These are phyloP conservation scores for Aspergillus quadricinctus DNA, from an alignment of 2,329 filamentous ascomycete genomes.

Conservation along the genomic window DNA sequence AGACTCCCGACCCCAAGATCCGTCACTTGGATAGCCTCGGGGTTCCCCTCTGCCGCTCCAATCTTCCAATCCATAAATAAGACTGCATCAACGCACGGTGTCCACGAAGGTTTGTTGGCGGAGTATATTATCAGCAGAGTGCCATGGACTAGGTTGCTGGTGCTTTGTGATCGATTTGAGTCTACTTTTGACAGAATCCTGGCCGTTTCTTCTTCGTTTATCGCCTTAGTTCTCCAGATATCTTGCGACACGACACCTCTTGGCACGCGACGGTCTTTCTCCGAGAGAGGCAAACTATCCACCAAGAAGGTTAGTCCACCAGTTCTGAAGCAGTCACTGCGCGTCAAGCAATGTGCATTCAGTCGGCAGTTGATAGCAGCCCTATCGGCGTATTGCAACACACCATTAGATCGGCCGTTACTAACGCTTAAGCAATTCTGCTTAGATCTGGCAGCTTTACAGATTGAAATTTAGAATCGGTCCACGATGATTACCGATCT, in stretches of 20 bases:
- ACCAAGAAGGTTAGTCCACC: not conserved
- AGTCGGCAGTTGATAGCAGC: not conserved
- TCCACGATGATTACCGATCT: conserved; percentile 25
- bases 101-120: not conserved
- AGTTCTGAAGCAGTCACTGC: not conserved
- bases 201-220: not conserved
- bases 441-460: not conserved
- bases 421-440: not conserved
- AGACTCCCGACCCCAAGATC: conserved; percentile 21
- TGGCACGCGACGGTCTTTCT: not conserved
- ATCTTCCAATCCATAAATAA: conserved; percentile 14
- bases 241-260: not conserved
- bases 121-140: not conserved
- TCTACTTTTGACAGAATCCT: no score
- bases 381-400: not conserved
- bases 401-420: not conserved
- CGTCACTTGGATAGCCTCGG: conserved; percentile 22
- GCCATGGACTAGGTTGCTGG: not conserved
- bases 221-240: not conserved
- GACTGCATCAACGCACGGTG: not conserved
- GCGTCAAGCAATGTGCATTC: no score
- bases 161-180: not conserved
- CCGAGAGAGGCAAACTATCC: not conserved
- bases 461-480: not conserved
- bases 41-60: conserved; percentile 2